Evolutionary conservation across 108 stramenopile genomes (phyloP), one percentile per base, ranked within the genome.

Genomic region (Cylindrotheca closterium): DNA sequence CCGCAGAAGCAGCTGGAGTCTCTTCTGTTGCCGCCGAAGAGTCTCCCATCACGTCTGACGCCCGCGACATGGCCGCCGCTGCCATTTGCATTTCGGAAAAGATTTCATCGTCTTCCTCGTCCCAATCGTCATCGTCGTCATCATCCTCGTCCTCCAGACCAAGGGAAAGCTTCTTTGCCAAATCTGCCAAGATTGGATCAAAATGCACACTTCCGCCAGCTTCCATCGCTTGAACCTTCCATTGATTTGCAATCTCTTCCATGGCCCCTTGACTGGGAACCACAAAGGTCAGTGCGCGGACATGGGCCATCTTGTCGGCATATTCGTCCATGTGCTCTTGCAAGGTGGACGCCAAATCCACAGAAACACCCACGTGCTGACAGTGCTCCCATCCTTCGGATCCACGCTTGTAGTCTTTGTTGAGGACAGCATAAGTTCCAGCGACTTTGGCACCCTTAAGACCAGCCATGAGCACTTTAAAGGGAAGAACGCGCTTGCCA

Each of bases 51-150:
- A 5, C 31, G 4, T 30, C 71, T 21, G 34, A 25, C 19, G 61
- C 46, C 46, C 32, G 54, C 25, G 65, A 62, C 64, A 68, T 63
- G 18, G 70, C 54, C 57, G 68, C 80, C n/a, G 79, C 74, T 64
- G 77, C 79, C 83, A 84, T 86, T 60, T 81, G 70, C 26, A 85
- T 65, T 42, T 42, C 37, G 7, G 37, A 7, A 42, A 42, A 42
- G 33, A 84, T 79, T 48, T 85, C 80, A 59, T 76, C 77, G 8
- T 85, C 74, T 3, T 82, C 86, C 63, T 86, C 87, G 26, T 89
- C 83, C 37, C 77, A 79, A 64, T 88, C 91, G 46, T 94, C 88
- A 23, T 85, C 83, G 52, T 87, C 84, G 48, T 91, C 87, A 8
- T 90, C 79, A 37, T 85, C 81, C 51, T 91, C 81, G 4, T 89